Percentiles rank a stretch among this genome's conserved stretches.
phyloP scores from a whole-genome alignment of 768 basidiomycete species.

The Postia placenta region DNA sequence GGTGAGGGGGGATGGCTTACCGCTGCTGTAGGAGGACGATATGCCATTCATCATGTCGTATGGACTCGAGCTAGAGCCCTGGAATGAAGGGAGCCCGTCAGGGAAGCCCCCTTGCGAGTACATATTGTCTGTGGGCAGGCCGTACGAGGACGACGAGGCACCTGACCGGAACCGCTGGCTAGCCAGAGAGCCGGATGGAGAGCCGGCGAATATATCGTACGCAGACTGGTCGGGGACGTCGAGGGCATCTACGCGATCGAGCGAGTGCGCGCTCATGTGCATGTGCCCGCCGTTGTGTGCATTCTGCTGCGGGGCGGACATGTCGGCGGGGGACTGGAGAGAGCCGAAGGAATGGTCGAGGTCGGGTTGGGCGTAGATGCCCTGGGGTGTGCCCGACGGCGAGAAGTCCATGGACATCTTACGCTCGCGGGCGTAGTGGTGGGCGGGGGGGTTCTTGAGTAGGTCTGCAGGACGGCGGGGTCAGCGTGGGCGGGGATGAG shows the following conservation, averaged over 20 bases:
- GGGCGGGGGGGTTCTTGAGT: constrained; percentile 33
- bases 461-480: constrained; percentile 26
- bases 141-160: constrained; percentile 66
- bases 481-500: constrained; percentile 5
- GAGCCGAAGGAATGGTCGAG: constrained; percentile 51
- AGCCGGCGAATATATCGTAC: constrained; percentile 62
- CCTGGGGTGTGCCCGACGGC: constrained; percentile 32
- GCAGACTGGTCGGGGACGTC: constrained; percentile 50
- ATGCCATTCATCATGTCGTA: constrained; percentile 64
- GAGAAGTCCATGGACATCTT: constrained; percentile 55
- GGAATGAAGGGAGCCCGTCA: constrained; percentile 56
- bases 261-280: constrained; percentile 33
- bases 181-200: constrained; percentile 35
- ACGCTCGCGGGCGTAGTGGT: constrained; percentile 27
- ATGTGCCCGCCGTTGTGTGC: constrained; percentile 22
- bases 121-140: constrained; percentile 47
- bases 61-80: constrained; percentile 41
- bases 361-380: constrained; percentile 49
- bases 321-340: constrained; percentile 35
- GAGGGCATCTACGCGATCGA: constrained; percentile 49
- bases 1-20: constrained; percentile 72
- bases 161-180: constrained; percentile 65
- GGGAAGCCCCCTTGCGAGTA: constrained; percentile 55
- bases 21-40: constrained; percentile 60
- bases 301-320: constrained; percentile 22